These are phyloP conservation scores for Leccinum pellstonianum DNA, from an alignment of 768 basidiomycete genomes.

Conservation along the genomic window DNA sequence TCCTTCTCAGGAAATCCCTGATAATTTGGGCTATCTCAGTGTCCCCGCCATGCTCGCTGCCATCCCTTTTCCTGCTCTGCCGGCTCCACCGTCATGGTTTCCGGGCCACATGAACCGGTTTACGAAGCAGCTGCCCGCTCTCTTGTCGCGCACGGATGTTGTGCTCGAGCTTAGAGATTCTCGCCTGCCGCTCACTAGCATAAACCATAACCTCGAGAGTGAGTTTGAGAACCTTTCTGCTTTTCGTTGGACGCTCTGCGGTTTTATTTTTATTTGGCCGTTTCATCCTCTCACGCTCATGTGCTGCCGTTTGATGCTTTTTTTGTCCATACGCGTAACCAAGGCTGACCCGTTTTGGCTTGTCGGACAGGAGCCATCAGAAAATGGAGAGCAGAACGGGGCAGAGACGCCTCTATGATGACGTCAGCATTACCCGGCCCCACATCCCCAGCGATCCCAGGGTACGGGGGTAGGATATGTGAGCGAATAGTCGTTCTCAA, in stretches of 20 bases:
- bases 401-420: constrained; percentile 49
- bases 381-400: constrained; percentile 68
- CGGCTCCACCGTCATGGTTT: constrained; percentile 87
- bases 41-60: constrained; percentile 31
- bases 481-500: constrained; percentile 90
- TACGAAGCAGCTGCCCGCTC: constrained; percentile 66
- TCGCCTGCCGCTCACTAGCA: constrained; percentile 88
- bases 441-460: constrained; percentile 9
- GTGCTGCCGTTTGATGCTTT: neutral
- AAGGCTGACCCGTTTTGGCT: constrained; percentile 13
- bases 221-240: constrained; percentile 23
- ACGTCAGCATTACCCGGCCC: constrained; percentile 34
- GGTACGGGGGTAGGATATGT: constrained; percentile 44
- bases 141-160: constrained; percentile 82
- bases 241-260: constrained; percentile 1
- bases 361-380: constrained; percentile 52
- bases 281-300: constrained; percentile 28
- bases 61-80: constrained; percentile 49
- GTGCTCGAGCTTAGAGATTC: constrained; percentile 95
- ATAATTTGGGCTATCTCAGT: constrained; percentile 11
- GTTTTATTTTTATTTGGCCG: neutral
- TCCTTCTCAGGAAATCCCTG: constrained; percentile 14
- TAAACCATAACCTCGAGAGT: constrained; percentile 90
- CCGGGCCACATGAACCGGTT: constrained; percentile 96
- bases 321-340: constrained; percentile 12